Evolutionary conservation across 2,329 filamentous ascomycete genomes (phyloP), one percentile per base, ranked within the genome.

Genomic region (Sporothrix pallida): DNA sequence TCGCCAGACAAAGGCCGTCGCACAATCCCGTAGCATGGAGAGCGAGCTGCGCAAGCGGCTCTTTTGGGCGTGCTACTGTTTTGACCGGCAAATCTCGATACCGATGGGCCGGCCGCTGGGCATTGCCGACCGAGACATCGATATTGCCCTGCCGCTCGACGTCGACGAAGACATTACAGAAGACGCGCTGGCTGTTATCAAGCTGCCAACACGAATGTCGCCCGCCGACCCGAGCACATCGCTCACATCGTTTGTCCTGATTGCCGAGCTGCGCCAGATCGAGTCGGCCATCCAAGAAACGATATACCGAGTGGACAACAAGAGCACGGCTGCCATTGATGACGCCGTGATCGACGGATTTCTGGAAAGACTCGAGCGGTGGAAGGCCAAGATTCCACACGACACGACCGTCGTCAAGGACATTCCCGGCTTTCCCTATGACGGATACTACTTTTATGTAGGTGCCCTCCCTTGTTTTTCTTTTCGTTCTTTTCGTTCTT

Each of bases 51-150:
- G 78, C 15, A 79, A 78, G 60, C 76, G 79, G 13, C 74, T 80
- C 3, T 81, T 81, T 68, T 81, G 80, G 80, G 76, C 77, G 5
- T 79, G 78, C 62, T 81, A 81, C 72, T 78, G 74, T 58, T 76
- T 81, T 8, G 80, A 81, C 74, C 78, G 80, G 37, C 77, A 79
- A 46, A 76, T 80, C 4, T 81, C 79, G 2, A 80, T 79, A 46
- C 77, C 78, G 5, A 74, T 80, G n/a, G 80, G 80, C 1, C 74
- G 79, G 54, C 79, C 79, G 1, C 80, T 80, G 71, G 78, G 78
- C 12, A 79, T 81, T 26, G 77, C 80, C 2, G 79, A 81, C 60
- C 73, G 77, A 52, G 78, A 80, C 70, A 78, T 79, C 63, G 77
- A 79, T 71, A 75, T 77, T 10, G 76, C 78, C 72, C 75, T 81